phyloP scores from a whole-genome alignment of 768 basidiomycete genomes.

The Jaapia argillacea region DNA sequence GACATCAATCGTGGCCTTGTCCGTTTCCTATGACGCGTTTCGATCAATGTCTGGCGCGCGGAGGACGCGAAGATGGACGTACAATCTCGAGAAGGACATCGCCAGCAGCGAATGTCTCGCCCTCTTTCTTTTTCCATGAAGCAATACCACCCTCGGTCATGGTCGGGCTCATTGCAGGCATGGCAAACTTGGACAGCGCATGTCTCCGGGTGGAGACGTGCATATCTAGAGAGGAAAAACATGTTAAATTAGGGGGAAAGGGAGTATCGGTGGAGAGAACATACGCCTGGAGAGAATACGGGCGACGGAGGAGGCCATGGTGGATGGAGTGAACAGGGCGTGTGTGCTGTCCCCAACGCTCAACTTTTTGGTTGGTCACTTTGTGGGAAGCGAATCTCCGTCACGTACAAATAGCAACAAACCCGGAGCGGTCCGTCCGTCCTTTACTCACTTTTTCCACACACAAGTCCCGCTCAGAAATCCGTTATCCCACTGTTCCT shows the following conservation, averaged over 20 bases:
- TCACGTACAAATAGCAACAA: conserved; percentile 15
- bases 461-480: not conserved
- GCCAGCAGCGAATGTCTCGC: conserved; percentile 79
- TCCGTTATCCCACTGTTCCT: not conserved
- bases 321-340: conserved; percentile 5
- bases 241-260: not conserved
- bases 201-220: conserved; percentile 71
- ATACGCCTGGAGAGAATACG: conserved; percentile 60
- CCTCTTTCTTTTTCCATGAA: conserved; percentile 95
- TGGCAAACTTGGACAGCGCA: conserved; percentile 81
- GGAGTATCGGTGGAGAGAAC: conserved; percentile 16
- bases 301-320: conserved; percentile 56
- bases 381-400: conserved; percentile 14
- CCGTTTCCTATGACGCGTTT: conserved; percentile 69
- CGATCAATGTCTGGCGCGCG: conserved; percentile 7
- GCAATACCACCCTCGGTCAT: conserved; percentile 99
- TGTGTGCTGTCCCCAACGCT: not conserved
- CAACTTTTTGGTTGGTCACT: conserved; percentile 5
- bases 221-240: conserved; percentile 46
- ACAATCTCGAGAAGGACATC: conserved; percentile 97
- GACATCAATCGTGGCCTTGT: conserved; percentile 99
- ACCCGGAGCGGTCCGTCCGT: conserved; percentile 5
- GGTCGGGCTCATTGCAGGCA: conserved; percentile 99
- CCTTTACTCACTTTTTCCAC: conserved; percentile 3
- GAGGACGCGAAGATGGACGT: conserved; percentile 18